Percentiles rank a stretch among this genome's conserved stretches.
Evolutionary conservation across 208 protist species (phyloP).

Genomic region (Trypanosoma cruzi): DNA sequence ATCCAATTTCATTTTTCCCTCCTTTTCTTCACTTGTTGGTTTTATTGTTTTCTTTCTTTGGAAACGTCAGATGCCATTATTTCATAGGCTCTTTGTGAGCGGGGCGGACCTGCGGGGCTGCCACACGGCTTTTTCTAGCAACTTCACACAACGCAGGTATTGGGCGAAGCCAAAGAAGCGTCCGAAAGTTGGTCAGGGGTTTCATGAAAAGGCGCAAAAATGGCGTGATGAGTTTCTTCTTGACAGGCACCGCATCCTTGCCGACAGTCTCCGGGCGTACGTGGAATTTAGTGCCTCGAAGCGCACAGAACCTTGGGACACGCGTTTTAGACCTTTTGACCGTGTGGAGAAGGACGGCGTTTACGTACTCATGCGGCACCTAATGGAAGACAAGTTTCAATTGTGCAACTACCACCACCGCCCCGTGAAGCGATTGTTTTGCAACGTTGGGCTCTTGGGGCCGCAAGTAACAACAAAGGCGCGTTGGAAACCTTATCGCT

Average conservation of each 20-base stretch:
- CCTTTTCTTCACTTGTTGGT: conserved; percentile 1
- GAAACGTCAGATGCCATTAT: conserved; percentile 4
- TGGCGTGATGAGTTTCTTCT: conserved; percentile 90
- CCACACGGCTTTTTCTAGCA: conserved; percentile 23
- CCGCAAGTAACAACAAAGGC: conserved; percentile 77
- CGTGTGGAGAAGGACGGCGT: conserved; percentile 90
- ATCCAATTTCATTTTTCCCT: not conserved
- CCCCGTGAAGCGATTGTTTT: conserved; percentile 85
- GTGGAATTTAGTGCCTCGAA: conserved; percentile 89
- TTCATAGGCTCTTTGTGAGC: conserved; percentile 67
- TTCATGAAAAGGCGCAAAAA: conserved; percentile 90
- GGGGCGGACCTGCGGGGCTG: conserved; percentile 55
- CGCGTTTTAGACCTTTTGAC: conserved; percentile 90
- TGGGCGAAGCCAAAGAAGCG: conserved; percentile 91
- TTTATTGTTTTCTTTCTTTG: conserved; percentile 7
- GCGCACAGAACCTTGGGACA: conserved; percentile 89
- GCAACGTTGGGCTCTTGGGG: conserved; percentile 89
- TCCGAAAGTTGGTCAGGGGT: conserved; percentile 86
- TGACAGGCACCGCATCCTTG: conserved; percentile 83
- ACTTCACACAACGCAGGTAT: conserved; percentile 67
- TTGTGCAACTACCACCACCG: conserved; percentile 90
- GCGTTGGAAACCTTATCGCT: conserved; percentile 90
- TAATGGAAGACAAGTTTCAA: conserved; percentile 93
- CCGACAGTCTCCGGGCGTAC: conserved; percentile 85
- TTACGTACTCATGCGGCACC: conserved; percentile 76